These are phyloP conservation scores for Fusarium azukiicola DNA, from an alignment of 2,329 filamentous ascomycete genomes.

Conservation along the genomic window DNA sequence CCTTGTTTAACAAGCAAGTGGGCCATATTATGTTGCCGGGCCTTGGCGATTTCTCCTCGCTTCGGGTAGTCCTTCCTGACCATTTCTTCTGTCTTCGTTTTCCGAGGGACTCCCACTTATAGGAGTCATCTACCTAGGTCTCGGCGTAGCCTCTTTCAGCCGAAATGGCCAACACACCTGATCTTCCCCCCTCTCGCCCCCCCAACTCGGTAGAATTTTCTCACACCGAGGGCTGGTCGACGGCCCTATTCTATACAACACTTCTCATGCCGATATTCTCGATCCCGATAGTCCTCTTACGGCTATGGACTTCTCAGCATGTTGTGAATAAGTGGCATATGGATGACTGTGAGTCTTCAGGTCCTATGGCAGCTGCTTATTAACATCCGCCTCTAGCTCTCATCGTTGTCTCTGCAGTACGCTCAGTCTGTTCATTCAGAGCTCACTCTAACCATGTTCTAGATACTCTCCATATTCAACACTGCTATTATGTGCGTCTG, in stretches of 20 bases:
- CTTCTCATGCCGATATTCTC: constrained; percentile 23
- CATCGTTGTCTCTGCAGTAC: constrained; percentile 17
- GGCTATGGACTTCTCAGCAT: constrained; percentile 31
- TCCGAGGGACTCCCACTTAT: too few relatives aligned
- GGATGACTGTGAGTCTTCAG: constrained; percentile 32
- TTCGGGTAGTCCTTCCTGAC: too few relatives aligned
- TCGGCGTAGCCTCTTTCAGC: neutral
- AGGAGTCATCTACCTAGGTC: too few relatives aligned
- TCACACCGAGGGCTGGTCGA: constrained; percentile 2
- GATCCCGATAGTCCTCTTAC: constrained; percentile 29
- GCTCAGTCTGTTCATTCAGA: neutral
- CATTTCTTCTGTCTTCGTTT: too few relatives aligned
- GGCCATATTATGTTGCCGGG: too few relatives aligned
- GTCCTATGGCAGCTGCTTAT: neutral
- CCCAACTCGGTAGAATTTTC: neutral
- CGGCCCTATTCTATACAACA: neutral
- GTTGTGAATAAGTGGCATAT: constrained; percentile 35
- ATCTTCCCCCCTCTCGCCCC: neutral
- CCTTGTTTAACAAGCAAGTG: neutral
- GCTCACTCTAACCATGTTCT: neutral
- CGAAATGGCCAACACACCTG: neutral
- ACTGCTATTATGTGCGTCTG: neutral
- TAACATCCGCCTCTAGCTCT: neutral
- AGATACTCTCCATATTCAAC: constrained; percentile 1
- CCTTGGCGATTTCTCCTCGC: too few relatives aligned